Conservation (phyloP, 441 rosid species). For the Oxalis stricta region DNA sequence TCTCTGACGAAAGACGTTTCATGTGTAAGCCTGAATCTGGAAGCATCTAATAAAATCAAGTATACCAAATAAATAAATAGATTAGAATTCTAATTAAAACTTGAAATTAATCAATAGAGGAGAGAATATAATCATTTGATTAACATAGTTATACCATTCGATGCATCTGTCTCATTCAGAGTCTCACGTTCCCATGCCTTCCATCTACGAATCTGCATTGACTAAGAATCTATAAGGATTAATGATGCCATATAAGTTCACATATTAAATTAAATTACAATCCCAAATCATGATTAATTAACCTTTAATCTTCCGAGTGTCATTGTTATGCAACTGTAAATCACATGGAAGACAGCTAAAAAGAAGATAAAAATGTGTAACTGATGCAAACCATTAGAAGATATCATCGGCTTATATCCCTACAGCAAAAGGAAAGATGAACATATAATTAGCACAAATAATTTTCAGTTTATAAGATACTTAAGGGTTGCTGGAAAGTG, state of each 20-base stretch:
- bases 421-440: too few species aligned
- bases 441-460: too few species aligned
- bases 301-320: conserved; percentile 87
- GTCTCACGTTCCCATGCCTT: conserved; percentile 65
- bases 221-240: neutral
- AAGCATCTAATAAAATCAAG: conserved; percentile 36
- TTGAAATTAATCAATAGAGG: neutral
- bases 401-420: conserved; percentile 58
- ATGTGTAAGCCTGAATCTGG: conserved; percentile 80
- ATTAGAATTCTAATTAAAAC: neutral
- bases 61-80: neutral
- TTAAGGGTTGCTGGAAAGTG: too few species aligned
- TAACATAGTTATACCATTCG: conserved; percentile 41
- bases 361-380: conserved; percentile 84
- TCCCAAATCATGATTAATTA: neutral
- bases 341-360: conserved; percentile 82
- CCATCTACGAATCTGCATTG: conserved; percentile 72
- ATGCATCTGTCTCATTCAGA: conserved; percentile 23
- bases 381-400: conserved; percentile 71
- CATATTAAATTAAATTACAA: neutral
- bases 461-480: too few species aligned
- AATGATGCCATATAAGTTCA: neutral
- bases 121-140: neutral
- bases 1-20: conserved; percentile 79
- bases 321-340: conserved; percentile 67